These are phyloP conservation scores for Helianthus tuberosus DNA, from an alignment of 129 eudicot species.

Conservation along the genomic window DNA sequence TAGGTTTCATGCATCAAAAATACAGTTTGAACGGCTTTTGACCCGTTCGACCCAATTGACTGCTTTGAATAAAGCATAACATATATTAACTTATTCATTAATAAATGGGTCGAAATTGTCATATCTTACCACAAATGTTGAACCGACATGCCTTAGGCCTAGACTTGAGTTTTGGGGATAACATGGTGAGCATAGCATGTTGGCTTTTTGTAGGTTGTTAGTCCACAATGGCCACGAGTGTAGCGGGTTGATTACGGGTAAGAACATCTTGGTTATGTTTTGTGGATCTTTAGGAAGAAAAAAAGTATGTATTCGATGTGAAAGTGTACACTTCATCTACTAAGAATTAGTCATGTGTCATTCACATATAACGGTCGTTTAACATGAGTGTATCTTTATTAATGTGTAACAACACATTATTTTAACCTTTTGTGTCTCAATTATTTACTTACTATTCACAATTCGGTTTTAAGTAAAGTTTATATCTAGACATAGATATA, in stretches of 20 bases:
- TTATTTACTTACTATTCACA: no score
- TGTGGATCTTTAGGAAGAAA: slow-evolving; percentile 9
- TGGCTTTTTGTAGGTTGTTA: slow-evolving; percentile 72
- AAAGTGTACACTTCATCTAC: neutral
- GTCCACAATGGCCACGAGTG: slow-evolving; percentile 96
- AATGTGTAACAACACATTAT: no score
- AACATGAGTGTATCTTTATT: no score
- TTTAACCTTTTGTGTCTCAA: no score
- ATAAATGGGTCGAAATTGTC: neutral
- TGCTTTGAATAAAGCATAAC: neutral
- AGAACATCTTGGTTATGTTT: slow-evolving; percentile 6
- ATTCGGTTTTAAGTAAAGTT: no score
- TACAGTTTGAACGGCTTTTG: neutral
- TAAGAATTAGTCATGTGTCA: no score
- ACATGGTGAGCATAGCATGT: slow-evolving; percentile 13
- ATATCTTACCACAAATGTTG: neutral
- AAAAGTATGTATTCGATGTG: neutral
- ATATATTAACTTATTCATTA: neutral
- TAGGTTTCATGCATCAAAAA: neutral
- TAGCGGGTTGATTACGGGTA: slow-evolving; percentile 27
- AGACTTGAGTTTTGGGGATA: slow-evolving; percentile 4
- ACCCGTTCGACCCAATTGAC: neutral
- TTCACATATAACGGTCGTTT: no score
- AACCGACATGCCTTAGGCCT: neutral
- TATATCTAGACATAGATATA: no score